A percentile compares a stretch with the other conserved stretches of the same genome.
Conservation (phyloP, 768 basidiomycete species). For the Tephrocybe sp. region DNA sequence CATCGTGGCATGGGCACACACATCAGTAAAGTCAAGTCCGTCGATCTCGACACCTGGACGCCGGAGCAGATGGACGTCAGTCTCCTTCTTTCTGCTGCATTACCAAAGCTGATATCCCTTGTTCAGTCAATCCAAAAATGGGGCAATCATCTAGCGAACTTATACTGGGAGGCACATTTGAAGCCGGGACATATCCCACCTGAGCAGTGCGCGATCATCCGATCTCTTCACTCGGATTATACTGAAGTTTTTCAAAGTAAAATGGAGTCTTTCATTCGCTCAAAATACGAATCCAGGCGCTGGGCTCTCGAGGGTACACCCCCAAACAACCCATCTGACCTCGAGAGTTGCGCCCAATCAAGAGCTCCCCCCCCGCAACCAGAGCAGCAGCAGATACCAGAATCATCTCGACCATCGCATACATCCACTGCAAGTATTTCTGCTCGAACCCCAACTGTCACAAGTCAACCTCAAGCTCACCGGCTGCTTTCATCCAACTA, state of each 20-base stretch:
- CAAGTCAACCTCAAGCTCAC: constrained; percentile 51
- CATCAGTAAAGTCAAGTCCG: constrained; percentile 95
- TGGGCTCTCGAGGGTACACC: constrained; percentile 94
- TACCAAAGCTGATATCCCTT: not conserved
- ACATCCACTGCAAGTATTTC: constrained; percentile 25
- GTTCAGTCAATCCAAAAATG: constrained; percentile 82
- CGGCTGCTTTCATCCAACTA: constrained; percentile 52
- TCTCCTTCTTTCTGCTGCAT: not conserved
- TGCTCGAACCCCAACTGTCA: constrained; percentile 23
- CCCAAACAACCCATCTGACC: constrained; percentile 76
- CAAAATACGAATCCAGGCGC: constrained; percentile 90
- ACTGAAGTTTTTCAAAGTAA: constrained; percentile 53
- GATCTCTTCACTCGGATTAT: not conserved
- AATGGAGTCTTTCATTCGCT: constrained; percentile 96
- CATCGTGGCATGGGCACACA: constrained; percentile 99
- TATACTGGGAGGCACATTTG: constrained; percentile 97
- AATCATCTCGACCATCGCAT: constrained; percentile 23
- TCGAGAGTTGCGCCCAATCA: constrained; percentile 49
- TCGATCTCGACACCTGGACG: constrained; percentile 97
- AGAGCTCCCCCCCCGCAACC: constrained; percentile 24
- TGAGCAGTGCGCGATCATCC: constrained; percentile 76
- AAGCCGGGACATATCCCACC: constrained; percentile 89
- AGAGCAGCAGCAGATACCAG: constrained; percentile 20
- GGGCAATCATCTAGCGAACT: constrained; percentile 91
- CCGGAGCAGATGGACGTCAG: constrained; percentile 93